phyloP scores from a whole-genome alignment of 352 stramenopile species.

The Lagenidium sp. region DNA sequence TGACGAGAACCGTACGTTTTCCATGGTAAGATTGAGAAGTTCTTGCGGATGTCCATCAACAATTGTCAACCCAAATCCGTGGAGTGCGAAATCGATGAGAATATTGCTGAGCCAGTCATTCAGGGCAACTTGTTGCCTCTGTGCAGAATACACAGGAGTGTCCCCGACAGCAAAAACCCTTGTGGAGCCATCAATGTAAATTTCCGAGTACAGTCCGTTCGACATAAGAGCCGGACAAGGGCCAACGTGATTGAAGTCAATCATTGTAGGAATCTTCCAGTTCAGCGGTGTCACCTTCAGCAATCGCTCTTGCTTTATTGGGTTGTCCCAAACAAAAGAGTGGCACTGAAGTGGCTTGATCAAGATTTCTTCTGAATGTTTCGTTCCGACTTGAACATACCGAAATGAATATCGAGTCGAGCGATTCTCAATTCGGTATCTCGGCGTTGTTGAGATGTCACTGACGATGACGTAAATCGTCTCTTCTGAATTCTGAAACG shows the following conservation, averaged over 20 bases:
- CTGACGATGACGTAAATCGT: constrained; percentile 63
- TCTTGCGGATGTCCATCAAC: constrained; percentile 71
- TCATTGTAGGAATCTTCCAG: constrained; percentile 59
- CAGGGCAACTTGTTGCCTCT: constrained; percentile 41
- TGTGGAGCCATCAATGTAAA: constrained; percentile 80
- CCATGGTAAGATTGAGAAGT: constrained; percentile 82
- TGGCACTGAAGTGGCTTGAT: constrained; percentile 61
- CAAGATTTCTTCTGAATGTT: constrained; percentile 53
- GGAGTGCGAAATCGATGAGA: constrained; percentile 62
- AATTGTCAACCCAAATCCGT: constrained; percentile 34
- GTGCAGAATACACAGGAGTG: constrained; percentile 42
- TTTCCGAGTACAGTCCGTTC: constrained; percentile 56
- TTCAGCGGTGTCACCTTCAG: constrained; percentile 50
- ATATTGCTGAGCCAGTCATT: constrained; percentile 70
- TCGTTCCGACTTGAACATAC: constrained; percentile 60
- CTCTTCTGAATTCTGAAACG: constrained; percentile 45
- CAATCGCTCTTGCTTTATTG: constrained; percentile 33
- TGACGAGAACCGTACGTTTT: constrained; percentile 65
- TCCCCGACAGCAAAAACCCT: constrained; percentile 77
- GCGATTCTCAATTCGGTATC: constrained; percentile 83
- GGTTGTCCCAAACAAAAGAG: constrained; percentile 78
- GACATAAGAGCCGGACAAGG: constrained; percentile 30
- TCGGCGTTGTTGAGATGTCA: constrained; percentile 56
- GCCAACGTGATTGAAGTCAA: constrained; percentile 74
- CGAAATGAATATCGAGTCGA: constrained; percentile 60